Conservation (phyloP, 1,284 basidiomycete genomes). For the Pseudozyma sp. region DNA sequence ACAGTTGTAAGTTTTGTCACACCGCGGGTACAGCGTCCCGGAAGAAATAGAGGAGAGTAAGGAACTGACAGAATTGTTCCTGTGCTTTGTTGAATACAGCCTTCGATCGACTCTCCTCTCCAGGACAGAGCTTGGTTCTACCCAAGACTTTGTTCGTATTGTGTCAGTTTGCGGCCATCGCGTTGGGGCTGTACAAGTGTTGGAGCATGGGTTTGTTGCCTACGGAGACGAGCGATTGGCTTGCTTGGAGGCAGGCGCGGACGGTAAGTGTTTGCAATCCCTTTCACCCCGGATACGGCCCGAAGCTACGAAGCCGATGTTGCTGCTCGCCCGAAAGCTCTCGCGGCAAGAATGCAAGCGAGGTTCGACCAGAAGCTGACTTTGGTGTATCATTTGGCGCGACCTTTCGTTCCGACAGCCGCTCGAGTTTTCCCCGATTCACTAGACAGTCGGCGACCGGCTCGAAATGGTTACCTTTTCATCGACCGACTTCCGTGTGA, state of each 20-base stretch:
- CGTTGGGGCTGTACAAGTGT: conserved; percentile 65
- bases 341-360: too few species aligned
- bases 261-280: conserved; percentile 49
- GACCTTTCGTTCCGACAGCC: conserved; percentile 21
- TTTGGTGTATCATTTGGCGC: too few species aligned
- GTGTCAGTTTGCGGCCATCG: conserved; percentile 59
- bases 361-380: too few species aligned
- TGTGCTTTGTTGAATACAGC: conserved; percentile 18
- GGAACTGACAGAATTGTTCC: too few species aligned
- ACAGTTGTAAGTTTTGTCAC: conserved; percentile 35
- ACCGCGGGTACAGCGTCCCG: too few species aligned
- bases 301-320: too few species aligned
- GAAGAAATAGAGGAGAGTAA: too few species aligned
- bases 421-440: conserved; percentile 46
- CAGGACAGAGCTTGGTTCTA: conserved; percentile 54
- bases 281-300: neutral
- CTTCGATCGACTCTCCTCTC: conserved; percentile 56
- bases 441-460: conserved; percentile 1
- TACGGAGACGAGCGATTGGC: conserved; percentile 67
- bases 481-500: too few species aligned
- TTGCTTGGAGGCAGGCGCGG: conserved; percentile 62
- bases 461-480: too few species aligned
- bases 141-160: conserved; percentile 58
- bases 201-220: conserved; percentile 67
- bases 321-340: too few species aligned